Evolutionary conservation across 164 flowering plant genomes (phyloP).

Genomic region (Vitis riparia): DNA sequence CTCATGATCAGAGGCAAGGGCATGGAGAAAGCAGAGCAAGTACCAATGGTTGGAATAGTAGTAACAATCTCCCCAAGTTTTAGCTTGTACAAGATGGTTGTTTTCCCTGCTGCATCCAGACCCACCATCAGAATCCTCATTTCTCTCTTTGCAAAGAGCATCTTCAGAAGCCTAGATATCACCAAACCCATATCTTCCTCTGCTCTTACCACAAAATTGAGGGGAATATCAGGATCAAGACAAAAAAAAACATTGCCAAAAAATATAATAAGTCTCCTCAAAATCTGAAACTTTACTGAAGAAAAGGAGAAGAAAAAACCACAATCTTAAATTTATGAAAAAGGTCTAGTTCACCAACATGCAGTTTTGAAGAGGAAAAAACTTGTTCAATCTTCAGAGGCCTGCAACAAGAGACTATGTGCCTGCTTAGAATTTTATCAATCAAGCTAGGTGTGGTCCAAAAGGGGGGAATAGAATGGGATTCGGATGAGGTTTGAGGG

Average conservation of each 20-base stretch:
- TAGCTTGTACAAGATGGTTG: slow-evolving; percentile 45
- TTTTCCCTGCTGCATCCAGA: slow-evolving; percentile 44
- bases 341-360: not conserved
- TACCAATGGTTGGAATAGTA: slow-evolving; percentile 49
- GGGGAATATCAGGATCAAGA: no score
- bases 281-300: no score
- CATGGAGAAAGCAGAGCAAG: not conserved
- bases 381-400: not conserved
- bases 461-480: slow-evolving; percentile 18
- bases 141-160: slow-evolving; percentile 40
- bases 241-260: not conserved
- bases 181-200: slow-evolving; percentile 37
- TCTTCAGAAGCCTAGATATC: slow-evolving; percentile 33
- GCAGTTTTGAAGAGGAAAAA: not conserved
- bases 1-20: no score
- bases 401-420: not conserved
- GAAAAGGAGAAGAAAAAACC: not conserved
- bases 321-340: not conserved
- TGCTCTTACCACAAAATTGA: not conserved
- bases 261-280: not conserved
- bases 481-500: slow-evolving; percentile 12
- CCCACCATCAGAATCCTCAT: slow-evolving; percentile 58
- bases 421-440: not conserved
- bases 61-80: slow-evolving; percentile 49
- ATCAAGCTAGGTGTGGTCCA: not conserved